Base-by-base conservation (phyloP, 805 yeast species). In the Starmerella sirachaensis region DNA sequence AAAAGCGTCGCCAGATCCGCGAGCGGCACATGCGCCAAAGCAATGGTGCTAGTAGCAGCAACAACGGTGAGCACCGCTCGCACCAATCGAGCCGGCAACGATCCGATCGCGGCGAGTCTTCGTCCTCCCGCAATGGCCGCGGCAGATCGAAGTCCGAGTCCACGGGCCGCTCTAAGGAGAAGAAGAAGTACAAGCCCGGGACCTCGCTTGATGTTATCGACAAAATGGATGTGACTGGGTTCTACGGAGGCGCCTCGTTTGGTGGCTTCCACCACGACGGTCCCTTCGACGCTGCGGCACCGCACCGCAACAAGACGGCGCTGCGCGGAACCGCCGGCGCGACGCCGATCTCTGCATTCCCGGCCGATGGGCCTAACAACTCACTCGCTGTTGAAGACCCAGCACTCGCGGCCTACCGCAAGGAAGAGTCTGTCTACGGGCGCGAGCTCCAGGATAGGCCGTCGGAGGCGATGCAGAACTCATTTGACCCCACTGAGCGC, bases 191-290 rank as follows among this genome's bases (percentile, higher is more conserved):
- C 63, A 52, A 66, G 58, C 72, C 48, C 70, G 85, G 45, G 38
- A 54, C 38, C 37, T 81, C 85, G 49, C 76, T 86, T 39, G 98
- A 88, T 54, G 83, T 93, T 4, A 91, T 91, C 50, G 98, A 91
- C 63, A 82, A 82, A 60, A 68, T 91, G 53, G 98, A 91, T 59
- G 98, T 88, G 32, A 86, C 96, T 10, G 96, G 94, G 1, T 69
- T 86, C 45, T 86, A 82, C 56, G 96, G 95, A 18, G 77, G 82
- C 33, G n/a, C n/a, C n/a, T n/a, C n/a, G n/a, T n/a, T n/a, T n/a
- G 83, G 84, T 13, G 83, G 93, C 2, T 91, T 91, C 69, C 98
- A 91, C 60, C 97, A 91, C 59, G 98, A 91, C 62, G 98, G 98
- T 10, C 98, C 98, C 12, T 91, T 91, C 57, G 98, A 91, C 58